Evolutionary conservation across 257 asterid genomes (phyloP).

Genomic region (Misopates orontium): DNA sequence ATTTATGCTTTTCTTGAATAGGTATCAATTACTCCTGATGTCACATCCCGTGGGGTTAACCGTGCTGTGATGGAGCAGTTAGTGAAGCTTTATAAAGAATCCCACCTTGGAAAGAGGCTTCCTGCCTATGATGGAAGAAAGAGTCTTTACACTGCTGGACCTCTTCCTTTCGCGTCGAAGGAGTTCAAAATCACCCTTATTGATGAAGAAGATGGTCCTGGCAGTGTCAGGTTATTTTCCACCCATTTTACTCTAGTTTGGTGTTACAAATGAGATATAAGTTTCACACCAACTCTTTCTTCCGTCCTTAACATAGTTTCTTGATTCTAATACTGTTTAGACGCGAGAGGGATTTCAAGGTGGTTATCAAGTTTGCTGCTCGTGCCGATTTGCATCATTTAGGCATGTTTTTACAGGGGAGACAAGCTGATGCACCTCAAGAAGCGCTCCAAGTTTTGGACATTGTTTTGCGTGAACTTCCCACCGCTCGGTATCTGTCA

Average conservation of each 20-base stretch:
- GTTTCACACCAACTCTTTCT: neutral
- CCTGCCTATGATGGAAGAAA: conserved; percentile 95
- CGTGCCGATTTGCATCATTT: conserved; percentile 90
- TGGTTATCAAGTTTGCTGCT: conserved; percentile 77
- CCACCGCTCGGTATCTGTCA: conserved; percentile 57
- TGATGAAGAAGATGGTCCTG: conserved; percentile 79
- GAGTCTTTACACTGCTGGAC: conserved; percentile 89
- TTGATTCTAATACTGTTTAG: conserved; percentile 35
- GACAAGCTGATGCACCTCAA: conserved; percentile 90
- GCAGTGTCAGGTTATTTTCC: conserved; percentile 47
- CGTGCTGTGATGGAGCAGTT: conserved; percentile 85
- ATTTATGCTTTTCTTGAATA: conserved; percentile 23
- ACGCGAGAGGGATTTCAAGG: conserved; percentile 77
- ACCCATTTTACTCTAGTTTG: neutral
- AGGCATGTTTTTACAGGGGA: conserved; percentile 83
- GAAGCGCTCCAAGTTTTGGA: conserved; percentile 92
- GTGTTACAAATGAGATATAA: neutral
- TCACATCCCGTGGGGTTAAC: conserved; percentile 71
- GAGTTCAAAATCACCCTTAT: conserved; percentile 64
- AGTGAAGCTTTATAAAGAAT: conserved; percentile 59
- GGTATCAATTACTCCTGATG: conserved; percentile 83
- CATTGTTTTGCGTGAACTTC: conserved; percentile 86
- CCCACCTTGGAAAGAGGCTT: conserved; percentile 77
- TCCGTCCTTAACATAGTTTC: neutral
- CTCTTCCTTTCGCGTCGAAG: conserved; percentile 67